Base-by-base conservation (phyloP, 2,329 filamentous ascomycete genomes). In the Clarireedia homoeocarpa region DNA sequence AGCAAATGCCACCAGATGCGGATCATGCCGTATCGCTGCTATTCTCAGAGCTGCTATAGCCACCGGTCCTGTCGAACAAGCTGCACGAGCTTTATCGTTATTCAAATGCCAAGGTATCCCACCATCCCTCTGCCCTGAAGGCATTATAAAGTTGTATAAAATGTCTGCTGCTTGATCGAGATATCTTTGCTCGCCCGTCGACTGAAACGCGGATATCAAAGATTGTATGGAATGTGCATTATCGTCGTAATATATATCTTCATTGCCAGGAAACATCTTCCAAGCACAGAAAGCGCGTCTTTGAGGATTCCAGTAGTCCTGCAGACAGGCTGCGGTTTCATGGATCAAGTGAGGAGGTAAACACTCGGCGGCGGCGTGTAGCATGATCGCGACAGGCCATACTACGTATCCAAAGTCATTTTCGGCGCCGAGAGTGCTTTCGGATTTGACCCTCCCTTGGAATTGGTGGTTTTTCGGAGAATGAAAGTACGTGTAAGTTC, bases 211-310 rank as follows among this genome's bases (percentile, higher is more conserved):
- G 26, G 56, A 59, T n/a, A 63, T 55, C 3, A 63, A 47, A 23
- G 59, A 55, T 44, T 63, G 62, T 15, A 55, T 51, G 2, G 58
- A 59, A 54, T 63, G 60, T 3, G 56, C 59, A 20, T 63, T 63
- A 23, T 20, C 20, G 20, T 20, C 20, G 20, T 20, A 20, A 20
- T 20, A 20, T 20, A 20, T 20, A 20, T 20, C 62, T 6, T 60
- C 50, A n/a, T 62, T 63, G 24, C 62, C 62, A 1, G 59, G 58
- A 48, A 58, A 62, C 60, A 63, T 63, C 34, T 63, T 62, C 60
- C 60, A 63, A 14, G 59, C 62, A 34, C 60, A 63, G 20, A 63
- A 63, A 5, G 55, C 62, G 47, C 57, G 54, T 39, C 44, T 48
- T 26, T 53, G 48, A 5, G 60, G 58, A 27, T 62, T 62, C 60